phyloP scores from a whole-genome alignment of 208 protist species.

The Trypanosomatidae sp. region DNA sequence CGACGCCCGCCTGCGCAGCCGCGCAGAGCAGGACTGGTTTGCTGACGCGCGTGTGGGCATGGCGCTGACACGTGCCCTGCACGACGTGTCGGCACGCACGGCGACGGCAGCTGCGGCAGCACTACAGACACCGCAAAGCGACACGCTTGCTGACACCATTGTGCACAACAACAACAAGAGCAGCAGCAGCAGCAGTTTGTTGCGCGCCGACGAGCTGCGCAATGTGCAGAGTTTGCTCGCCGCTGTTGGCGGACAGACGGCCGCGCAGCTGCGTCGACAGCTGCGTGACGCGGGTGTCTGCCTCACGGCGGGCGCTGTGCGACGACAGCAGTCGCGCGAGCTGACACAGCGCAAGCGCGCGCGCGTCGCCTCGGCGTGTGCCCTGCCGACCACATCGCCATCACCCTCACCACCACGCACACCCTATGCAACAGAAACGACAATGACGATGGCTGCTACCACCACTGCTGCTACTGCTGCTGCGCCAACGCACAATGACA shows the following conservation, averaged over 20 bases:
- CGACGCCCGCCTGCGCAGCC: constrained; percentile 8
- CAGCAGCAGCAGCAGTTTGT: constrained; percentile 4
- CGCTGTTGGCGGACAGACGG: constrained; percentile 19
- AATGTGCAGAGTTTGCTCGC: constrained; percentile 36
- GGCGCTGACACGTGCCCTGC: constrained; percentile 11
- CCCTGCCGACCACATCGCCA: not conserved
- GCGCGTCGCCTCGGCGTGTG: not conserved
- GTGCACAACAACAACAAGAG: not conserved
- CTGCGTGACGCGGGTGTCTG: constrained; percentile 11
- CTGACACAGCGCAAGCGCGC: constrained; percentile 10
- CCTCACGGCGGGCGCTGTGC: constrained; percentile 5
- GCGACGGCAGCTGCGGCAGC: not conserved
- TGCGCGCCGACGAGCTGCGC: constrained; percentile 23
- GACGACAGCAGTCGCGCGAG: constrained; percentile 4
- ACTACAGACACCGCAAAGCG: too few relatives aligned
- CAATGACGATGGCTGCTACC: not conserved
- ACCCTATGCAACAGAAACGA: not conserved
- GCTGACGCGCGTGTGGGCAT: constrained; percentile 2
- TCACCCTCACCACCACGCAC: too few relatives aligned
- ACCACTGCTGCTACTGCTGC: not conserved
- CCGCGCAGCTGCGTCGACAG: constrained; percentile 13
- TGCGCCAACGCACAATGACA: too few relatives aligned
- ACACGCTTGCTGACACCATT: too few relatives aligned
- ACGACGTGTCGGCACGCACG: constrained; percentile 1
- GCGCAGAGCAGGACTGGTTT: constrained; percentile 31